Conservation (phyloP, 1,139 yeast genomes). For the Citeromyces hawaiiensis region DNA sequence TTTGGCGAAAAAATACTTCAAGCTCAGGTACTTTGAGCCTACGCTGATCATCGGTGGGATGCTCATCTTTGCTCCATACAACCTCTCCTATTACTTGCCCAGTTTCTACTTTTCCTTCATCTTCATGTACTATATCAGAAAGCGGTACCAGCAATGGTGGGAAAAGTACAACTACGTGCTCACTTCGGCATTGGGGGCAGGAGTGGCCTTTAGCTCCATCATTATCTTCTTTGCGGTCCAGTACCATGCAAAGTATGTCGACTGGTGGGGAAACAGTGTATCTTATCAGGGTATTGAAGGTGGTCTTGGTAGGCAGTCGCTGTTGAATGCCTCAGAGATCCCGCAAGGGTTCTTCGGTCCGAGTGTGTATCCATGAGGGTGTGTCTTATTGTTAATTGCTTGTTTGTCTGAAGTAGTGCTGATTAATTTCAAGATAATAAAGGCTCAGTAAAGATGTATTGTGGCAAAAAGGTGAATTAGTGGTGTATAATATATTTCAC, state of each 20-base stretch:
- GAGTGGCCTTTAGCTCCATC: slow-evolving; percentile 37
- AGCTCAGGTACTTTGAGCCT: neutral
- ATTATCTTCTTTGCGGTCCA: slow-evolving; percentile 26
- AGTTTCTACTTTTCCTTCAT: slow-evolving; percentile 23
- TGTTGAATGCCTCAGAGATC: too few species aligned
- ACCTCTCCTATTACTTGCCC: slow-evolving; percentile 19
- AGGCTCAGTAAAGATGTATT: too few species aligned
- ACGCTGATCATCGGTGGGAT: slow-evolving; percentile 13
- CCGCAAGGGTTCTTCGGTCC: too few species aligned
- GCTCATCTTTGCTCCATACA: slow-evolving; percentile 39
- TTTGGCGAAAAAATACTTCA: neutral
- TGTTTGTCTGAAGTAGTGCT: too few species aligned
- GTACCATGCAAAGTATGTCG: slow-evolving; percentile 17
- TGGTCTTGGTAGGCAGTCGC: too few species aligned
- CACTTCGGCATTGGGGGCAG: slow-evolving; percentile 44
- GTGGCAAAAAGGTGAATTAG: too few species aligned
- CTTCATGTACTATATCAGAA: slow-evolving; percentile 33
- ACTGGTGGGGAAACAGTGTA: slow-evolving; percentile 51
- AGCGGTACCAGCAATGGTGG: slow-evolving; percentile 49
- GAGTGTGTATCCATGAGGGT: too few species aligned
- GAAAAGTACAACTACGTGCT: slow-evolving; percentile 46
- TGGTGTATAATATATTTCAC: too few species aligned
- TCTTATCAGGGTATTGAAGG: slow-evolving; percentile 2
- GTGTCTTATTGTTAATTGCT: too few species aligned
- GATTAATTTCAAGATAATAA: too few species aligned